Evolutionary conservation across 768 basidiomycete genomes (phyloP).

Genomic region (Kwoniella pini): DNA sequence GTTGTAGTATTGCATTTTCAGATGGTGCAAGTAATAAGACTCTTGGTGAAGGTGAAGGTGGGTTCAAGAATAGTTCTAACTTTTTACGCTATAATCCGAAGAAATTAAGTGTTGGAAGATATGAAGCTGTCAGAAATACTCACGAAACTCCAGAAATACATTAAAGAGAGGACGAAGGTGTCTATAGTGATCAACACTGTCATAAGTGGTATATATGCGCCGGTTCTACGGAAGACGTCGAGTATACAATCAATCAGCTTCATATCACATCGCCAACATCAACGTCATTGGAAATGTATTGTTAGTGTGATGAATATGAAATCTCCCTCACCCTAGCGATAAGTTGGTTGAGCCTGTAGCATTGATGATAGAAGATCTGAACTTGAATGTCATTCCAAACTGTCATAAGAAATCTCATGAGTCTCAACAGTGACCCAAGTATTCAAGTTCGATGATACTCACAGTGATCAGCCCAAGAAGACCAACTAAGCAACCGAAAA

Average conservation of each 20-base stretch:
- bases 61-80: constrained; percentile 29
- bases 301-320: not conserved
- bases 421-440: no score
- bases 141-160: constrained; percentile 21
- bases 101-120: not conserved
- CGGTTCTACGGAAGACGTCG: not conserved
- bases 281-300: no score
- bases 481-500: constrained; percentile 20
- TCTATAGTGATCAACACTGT: constrained; percentile 23
- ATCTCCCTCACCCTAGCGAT: constrained; percentile 25
- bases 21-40: constrained; percentile 37
- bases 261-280: no score
- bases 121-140: not conserved
- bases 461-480: constrained; percentile 27
- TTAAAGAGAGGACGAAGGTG: constrained; percentile 18
- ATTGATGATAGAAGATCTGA: no score
- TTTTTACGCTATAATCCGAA: not conserved
- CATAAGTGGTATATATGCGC: constrained; percentile 32
- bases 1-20: constrained; percentile 20
- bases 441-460: constrained; percentile 12
- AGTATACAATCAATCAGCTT: not conserved
- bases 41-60: constrained; percentile 37
- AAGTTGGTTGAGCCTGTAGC: constrained; percentile 22
- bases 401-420: no score
- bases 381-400: no score